Evolutionary conservation across 176 grass and related monocot species (phyloP), one percentile per base, ranked within the genome.

Genomic region (Bonia amplexicaulis): DNA sequence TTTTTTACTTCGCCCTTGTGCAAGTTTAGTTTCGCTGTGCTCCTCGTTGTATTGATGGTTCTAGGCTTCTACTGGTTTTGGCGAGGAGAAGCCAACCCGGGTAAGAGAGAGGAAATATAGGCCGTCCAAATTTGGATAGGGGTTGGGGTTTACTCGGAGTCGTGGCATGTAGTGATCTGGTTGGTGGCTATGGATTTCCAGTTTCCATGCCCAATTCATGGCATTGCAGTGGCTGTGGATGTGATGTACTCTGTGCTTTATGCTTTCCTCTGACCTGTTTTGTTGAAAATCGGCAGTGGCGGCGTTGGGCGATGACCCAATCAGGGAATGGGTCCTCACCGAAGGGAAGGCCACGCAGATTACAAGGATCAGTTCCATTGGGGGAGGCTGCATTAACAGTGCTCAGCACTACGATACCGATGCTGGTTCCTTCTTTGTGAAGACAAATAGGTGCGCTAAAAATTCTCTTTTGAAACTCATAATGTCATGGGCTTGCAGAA

Each of bases 341-440:
- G 90, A 99, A 89, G 96, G 96, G 52, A 99, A 99, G 80, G 96
- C 93, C 69, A 92, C 86, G 1, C 66, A 88, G 64, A 99, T 99
- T 67, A 92, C 86, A 70, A 88, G 91, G 85, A 90, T 89, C 66
- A 89, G 91, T 70, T 87, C 96, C 46, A 80, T 99, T 19, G 91
- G 90, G 29, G 88, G 96, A 63, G 96, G 96, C 23, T 99, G 91
- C 46, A 92, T 98, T 27, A 98, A 95, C 51, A 82, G 22, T 41
- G 93, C 93, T n/a, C 90, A 87, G 69, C 86, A 90, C 58, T 98
- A 98, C 37, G 86, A 91, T 33, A 98, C 93, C 7, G 90, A 96
- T 53, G 87, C 80, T 16, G 89, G 91, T 14, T 84, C 96, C 66
- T 98, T 94, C 40, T 98, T 98, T 81, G 96, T 96, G 10, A 98